phyloP scores from a whole-genome alignment of 129 eudicot species.

The Pittosporum tobira region DNA sequence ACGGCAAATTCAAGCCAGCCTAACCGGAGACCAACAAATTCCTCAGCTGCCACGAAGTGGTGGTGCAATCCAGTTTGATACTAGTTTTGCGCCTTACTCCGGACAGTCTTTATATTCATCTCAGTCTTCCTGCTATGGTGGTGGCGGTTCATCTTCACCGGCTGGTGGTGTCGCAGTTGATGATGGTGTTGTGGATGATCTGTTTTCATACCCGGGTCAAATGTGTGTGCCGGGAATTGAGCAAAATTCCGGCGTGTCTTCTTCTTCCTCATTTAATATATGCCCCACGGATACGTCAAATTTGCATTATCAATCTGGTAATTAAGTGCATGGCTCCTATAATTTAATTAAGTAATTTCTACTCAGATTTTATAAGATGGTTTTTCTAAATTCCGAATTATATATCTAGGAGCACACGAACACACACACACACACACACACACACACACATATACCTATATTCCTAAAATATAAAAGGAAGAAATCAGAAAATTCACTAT shows the following conservation, averaged over 20 bases:
- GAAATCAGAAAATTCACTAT: too few relatives aligned
- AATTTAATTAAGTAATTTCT: too few relatives aligned
- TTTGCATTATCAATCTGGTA: constrained; percentile 40
- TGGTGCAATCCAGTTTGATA: background rate
- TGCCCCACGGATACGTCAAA: constrained; percentile 26
- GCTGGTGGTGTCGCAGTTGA: constrained; percentile 7
- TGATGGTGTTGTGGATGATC: constrained; percentile 4
- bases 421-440: too few relatives aligned
- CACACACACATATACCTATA: too few relatives aligned
- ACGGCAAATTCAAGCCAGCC: constrained; percentile 74
- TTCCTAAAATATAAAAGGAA: too few relatives aligned
- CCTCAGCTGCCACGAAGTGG: constrained; percentile 8
- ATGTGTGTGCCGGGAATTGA: constrained; percentile 23
- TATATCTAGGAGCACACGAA: too few relatives aligned
- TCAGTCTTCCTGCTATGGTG: constrained; percentile 10
- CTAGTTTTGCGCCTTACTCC: constrained; percentile 6
- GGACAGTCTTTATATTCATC: constrained; percentile 5
- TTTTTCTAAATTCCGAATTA: too few relatives aligned
- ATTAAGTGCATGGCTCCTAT: background rate
- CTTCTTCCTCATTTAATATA: constrained; percentile 20
- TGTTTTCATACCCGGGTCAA: constrained; percentile 21
- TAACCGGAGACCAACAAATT: constrained; percentile 17
- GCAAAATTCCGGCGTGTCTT: constrained; percentile 6
- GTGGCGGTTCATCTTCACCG: constrained; percentile 33
- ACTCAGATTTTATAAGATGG: too few relatives aligned